phyloP scores from a whole-genome alignment of 352 stramenopile species.

The Globisporangium orthogonon region DNA sequence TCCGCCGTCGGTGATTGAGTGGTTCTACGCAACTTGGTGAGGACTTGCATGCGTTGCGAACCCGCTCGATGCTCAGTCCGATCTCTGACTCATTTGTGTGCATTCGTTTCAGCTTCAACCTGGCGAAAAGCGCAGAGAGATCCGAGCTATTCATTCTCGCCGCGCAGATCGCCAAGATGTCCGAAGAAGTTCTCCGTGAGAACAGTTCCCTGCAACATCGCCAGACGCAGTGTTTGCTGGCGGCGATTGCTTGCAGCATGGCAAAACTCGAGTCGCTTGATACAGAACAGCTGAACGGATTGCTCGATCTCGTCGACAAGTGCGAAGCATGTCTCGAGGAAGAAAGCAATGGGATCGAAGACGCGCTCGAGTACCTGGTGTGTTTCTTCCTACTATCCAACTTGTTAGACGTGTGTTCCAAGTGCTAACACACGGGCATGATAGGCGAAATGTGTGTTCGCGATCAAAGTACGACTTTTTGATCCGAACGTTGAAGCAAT shows the following conservation, averaged over 20 bases:
- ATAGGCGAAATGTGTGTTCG: constrained; percentile 41
- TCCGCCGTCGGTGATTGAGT: constrained; percentile 47
- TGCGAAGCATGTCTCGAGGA: constrained; percentile 19
- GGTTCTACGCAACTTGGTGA: constrained; percentile 77
- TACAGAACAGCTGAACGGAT: constrained; percentile 17
- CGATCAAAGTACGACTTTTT: constrained; percentile 51
- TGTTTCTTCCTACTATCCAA: background rate
- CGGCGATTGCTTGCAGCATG: constrained; percentile 51
- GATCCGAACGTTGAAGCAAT: constrained; percentile 49
- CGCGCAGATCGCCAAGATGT: constrained; percentile 43
- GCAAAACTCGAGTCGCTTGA: constrained; percentile 44
- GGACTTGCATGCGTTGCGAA: background rate
- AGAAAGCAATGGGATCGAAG: constrained; percentile 5
- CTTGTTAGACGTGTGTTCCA: no score
- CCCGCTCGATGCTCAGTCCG: background rate
- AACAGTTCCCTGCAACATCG: constrained; percentile 27
- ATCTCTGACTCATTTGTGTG: background rate
- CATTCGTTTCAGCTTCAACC: constrained; percentile 43
- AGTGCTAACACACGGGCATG: background rate
- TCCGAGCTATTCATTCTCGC: constrained; percentile 47
- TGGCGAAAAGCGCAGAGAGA: constrained; percentile 52
- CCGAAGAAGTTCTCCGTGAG: constrained; percentile 30
- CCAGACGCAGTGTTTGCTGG: constrained; percentile 43
- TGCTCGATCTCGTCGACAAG: constrained; percentile 40
- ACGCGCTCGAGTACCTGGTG: constrained; percentile 16